These are phyloP conservation scores for Boletus rubroflammeus DNA, from an alignment of 768 basidiomycete species.

Conservation along the genomic window DNA sequence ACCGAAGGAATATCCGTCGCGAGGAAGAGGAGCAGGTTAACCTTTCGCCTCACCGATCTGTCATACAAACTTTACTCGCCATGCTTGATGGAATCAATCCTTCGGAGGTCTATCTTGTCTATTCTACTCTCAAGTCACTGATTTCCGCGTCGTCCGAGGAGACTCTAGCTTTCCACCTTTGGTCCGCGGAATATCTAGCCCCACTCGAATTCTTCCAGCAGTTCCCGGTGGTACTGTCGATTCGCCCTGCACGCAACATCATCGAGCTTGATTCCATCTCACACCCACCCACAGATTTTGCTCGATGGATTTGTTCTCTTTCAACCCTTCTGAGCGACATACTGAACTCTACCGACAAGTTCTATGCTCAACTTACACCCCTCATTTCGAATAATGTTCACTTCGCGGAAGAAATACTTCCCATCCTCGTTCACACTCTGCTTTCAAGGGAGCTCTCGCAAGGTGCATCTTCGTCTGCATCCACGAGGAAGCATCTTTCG, in stretches of 20 bases:
- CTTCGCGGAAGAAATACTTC: constrained; percentile 68
- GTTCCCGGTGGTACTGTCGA: constrained; percentile 39
- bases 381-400: constrained; percentile 51
- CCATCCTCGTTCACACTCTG: constrained; percentile 69
- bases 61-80: constrained; percentile 49
- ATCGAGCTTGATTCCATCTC: constrained; percentile 32
- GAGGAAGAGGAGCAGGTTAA: constrained; percentile 20
- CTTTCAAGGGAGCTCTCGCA: constrained; percentile 38
- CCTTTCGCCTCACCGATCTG: constrained; percentile 43
- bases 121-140: constrained; percentile 60
- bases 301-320: constrained; percentile 59
- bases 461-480: neutral
- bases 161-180: constrained; percentile 25
- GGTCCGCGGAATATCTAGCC: constrained; percentile 39
- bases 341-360: constrained; percentile 50
- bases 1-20: constrained; percentile 10
- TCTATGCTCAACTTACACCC: constrained; percentile 65
- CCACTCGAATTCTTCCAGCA: constrained; percentile 48
- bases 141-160: constrained; percentile 40
- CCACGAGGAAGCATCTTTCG: constrained; percentile 21
- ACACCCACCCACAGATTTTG: constrained; percentile 47
- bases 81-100: constrained; percentile 55
- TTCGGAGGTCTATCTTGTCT: constrained; percentile 52
- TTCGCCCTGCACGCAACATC: constrained; percentile 35
- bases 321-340: constrained; percentile 56